These are phyloP conservation scores for Singerocomus inundabilis DNA, from an alignment of 1,284 basidiomycete genomes.

Conservation along the genomic window DNA sequence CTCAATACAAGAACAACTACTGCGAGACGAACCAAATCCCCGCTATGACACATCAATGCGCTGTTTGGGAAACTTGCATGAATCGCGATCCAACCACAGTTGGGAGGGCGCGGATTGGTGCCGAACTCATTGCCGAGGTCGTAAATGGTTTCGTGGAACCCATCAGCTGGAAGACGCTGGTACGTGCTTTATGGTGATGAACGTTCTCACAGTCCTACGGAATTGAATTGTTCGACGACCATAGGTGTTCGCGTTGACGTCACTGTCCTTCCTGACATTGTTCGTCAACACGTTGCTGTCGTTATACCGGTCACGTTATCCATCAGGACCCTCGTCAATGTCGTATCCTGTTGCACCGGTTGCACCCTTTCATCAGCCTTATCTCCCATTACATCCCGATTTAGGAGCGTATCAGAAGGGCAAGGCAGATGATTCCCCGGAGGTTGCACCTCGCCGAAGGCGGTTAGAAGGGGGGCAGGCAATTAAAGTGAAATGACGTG, in stretches of 20 bases:
- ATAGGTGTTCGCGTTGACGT: conserved; percentile 77
- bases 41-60: conserved; percentile 81
- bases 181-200: conserved; percentile 38
- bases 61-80: conserved; percentile 95
- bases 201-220: conserved; percentile 11
- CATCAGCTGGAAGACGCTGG: conserved; percentile 96
- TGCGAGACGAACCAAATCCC: conserved; percentile 78
- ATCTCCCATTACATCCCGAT: conserved; percentile 46
- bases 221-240: conserved; percentile 16
- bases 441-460: conserved; percentile 57
- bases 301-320: conserved; percentile 65
- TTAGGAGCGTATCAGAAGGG: conserved; percentile 44
- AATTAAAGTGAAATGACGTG: conserved; percentile 54
- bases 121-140: conserved; percentile 94
- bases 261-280: conserved; percentile 75
- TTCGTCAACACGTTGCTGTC: conserved; percentile 83
- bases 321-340: conserved; percentile 39
- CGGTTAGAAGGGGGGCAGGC: conserved; percentile 60
- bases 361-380: conserved; percentile 47
- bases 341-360: conserved; percentile 45
- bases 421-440: conserved; percentile 38
- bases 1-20: conserved; percentile 79
- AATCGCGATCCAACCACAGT: conserved; percentile 88
- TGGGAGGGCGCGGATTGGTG: conserved; percentile 85
- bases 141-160: conserved; percentile 96